Conservation (phyloP, 179 eudicot genomes). For the Heliamphora pulchella region DNA sequence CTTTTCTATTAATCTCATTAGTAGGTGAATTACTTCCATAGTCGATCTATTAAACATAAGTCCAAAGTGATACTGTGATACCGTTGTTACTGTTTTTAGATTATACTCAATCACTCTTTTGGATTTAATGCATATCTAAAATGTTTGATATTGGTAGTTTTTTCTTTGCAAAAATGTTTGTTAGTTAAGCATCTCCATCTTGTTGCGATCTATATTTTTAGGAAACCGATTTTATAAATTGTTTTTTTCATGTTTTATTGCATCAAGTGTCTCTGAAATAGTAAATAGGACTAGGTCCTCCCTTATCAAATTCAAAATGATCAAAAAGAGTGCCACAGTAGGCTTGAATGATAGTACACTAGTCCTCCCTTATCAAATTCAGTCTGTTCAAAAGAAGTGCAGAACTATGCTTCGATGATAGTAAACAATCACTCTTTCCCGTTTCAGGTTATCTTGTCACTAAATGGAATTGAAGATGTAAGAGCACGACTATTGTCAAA, state of each 20-base stretch:
- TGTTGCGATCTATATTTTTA: background rate
- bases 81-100: too few relatives aligned
- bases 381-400: background rate
- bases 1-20: too few relatives aligned
- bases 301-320: background rate
- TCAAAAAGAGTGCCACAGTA: background rate
- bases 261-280: background rate
- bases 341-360: background rate
- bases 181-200: background rate
- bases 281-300: background rate
- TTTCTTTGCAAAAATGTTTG: background rate
- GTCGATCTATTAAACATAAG: too few relatives aligned
- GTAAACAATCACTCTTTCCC: background rate
- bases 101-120: background rate
- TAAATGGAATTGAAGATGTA: conserved; percentile 65
- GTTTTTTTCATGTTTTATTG: background rate
- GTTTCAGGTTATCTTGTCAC: conserved; percentile 61
- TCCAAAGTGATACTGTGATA: too few relatives aligned
- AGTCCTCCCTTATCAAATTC: background rate
- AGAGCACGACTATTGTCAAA: conserved; percentile 59
- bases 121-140: background rate
- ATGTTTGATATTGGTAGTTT: background rate
- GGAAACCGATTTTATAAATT: background rate
- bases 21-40: too few relatives aligned
- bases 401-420: background rate